Evolutionary conservation across 2,329 filamentous ascomycete species (phyloP), one percentile per base, ranked within the genome.

Genomic region (Penicillium palitans): DNA sequence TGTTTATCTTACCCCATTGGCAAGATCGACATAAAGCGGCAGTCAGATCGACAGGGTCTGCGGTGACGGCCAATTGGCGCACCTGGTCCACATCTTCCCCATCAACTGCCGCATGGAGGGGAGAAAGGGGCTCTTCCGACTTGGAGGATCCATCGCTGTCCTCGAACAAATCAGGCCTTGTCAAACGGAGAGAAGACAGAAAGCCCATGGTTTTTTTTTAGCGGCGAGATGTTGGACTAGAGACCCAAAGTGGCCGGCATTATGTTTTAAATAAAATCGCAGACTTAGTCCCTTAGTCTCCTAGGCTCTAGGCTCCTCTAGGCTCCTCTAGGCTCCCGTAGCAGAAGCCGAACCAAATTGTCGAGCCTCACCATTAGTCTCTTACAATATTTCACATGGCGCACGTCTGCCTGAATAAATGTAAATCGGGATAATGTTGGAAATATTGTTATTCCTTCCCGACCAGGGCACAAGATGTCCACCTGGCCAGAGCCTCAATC

Each of bases 11-110:
- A 2, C 50, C 49, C 4, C 27, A 24, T 25, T 50, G 40, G 48
- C 60, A 61, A 15, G 55, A 50, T 40, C 47, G 52, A 46, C 47
- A 54, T 17, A 64, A 42, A 39, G 58, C 60, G 7, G 49, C 31
- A 44, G 40, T 41, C 12, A 62, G 35, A 44, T 61, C 55, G 8
- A 33, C 35, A 21, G 55, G 21, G 10, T 58, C 35, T 13, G 57
- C 50, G n/a, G 39, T 54, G 6, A 19, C 17, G 37, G 41, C 53
- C 31, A 56, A 42, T 15, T 37, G n/a, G 29, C 52, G 55, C 15
- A 57, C 37, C 6, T 45, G 49, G 35, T 63, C 48, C 40, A 60
- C 27, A 33, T 59, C 55, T 9, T 33, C 52, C 7, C 24, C 33
- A 21, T 59, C 39, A 33, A 60, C 52, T 31, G 58, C 59, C 8